These are phyloP conservation scores for Cryptosporidium canis DNA, from an alignment of 169 alveolate genomes.

Conservation along the genomic window DNA sequence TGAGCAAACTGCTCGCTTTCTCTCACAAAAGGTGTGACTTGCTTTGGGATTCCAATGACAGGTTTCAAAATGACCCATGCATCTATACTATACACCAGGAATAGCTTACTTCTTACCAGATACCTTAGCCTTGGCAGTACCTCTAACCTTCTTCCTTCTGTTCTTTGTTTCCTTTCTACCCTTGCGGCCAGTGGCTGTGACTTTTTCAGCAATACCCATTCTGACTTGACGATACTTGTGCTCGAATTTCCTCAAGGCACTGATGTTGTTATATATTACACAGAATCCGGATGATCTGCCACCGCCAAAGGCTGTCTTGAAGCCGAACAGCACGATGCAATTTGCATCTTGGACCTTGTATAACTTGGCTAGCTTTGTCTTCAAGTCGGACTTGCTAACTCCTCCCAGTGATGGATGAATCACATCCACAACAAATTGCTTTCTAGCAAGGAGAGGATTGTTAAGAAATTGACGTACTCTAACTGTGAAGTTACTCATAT, in stretches of 20 bases:
- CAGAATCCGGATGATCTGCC: conserved; percentile 96
- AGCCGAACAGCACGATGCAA: conserved; percentile 89
- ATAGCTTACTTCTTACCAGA: conserved; percentile 81
- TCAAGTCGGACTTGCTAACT: conserved; percentile 90
- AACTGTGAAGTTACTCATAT: conserved; percentile 77
- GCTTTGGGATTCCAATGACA: not conserved
- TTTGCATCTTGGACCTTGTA: conserved; percentile 87
- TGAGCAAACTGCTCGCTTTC: not conserved
- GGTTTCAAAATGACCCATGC: not conserved
- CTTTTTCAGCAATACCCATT: conserved; percentile 84
- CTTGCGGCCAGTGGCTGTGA: conserved; percentile 84
- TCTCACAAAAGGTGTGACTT: not conserved
- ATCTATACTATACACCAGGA: not conserved
- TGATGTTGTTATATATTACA: conserved; percentile 90
- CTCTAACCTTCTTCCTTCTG: conserved; percentile 86
- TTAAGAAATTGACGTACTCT: conserved; percentile 88
- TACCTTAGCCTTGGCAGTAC: conserved; percentile 79
- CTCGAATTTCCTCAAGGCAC: conserved; percentile 89
- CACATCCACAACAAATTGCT: conserved; percentile 91
- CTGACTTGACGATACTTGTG: conserved; percentile 87
- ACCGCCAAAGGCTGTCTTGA: conserved; percentile 95
- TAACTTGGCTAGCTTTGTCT: conserved; percentile 88
- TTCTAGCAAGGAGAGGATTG: conserved; percentile 90
- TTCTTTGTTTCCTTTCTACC: conserved; percentile 88
- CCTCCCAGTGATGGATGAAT: conserved; percentile 92